A percentile compares a stretch with the other conserved stretches of the same genome.
phyloP scores from a whole-genome alignment of 768 basidiomycete species.

The Fibroporia radiculosa region DNA sequence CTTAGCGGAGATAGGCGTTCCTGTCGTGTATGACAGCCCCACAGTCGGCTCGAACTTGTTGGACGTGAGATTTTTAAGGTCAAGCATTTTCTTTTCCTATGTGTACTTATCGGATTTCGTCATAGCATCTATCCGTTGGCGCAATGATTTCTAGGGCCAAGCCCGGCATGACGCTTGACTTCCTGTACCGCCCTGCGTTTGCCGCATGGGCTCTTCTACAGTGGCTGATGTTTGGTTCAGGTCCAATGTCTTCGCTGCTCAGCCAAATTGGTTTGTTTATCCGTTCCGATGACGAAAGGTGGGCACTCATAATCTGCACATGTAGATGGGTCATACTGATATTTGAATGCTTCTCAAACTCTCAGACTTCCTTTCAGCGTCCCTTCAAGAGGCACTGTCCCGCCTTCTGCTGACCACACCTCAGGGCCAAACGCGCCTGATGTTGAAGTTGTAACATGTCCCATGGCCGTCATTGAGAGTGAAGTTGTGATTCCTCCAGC shows the following conservation, averaged over 20 bases:
- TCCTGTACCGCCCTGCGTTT: constrained; percentile 3
- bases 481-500: constrained; percentile 3
- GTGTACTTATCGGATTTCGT: neutral
- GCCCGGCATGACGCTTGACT: constrained; percentile 9
- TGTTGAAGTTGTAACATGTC: constrained; percentile 7
- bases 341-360: no score
- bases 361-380: neutral
- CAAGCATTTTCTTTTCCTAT: neutral
- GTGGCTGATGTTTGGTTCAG: constrained; percentile 7
- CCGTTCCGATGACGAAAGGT: constrained; percentile 11
- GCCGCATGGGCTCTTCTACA: neutral
- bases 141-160: constrained; percentile 7
- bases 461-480: constrained; percentile 6
- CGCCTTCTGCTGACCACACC: neutral
- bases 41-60: constrained; percentile 20
- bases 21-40: constrained; percentile 15
- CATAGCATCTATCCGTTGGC: constrained; percentile 11
- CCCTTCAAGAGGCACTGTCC: neutral
- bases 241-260: constrained; percentile 5
- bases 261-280: constrained; percentile 7
- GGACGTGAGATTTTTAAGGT: constrained; percentile 16
- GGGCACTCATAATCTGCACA: neutral
- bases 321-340: no score
- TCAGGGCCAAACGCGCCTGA: constrained; percentile 11
- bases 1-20: constrained; percentile 13